Evolutionary conservation across 2,329 filamentous ascomycete genomes (phyloP).

Genomic region (Colletotrichum sp.): DNA sequence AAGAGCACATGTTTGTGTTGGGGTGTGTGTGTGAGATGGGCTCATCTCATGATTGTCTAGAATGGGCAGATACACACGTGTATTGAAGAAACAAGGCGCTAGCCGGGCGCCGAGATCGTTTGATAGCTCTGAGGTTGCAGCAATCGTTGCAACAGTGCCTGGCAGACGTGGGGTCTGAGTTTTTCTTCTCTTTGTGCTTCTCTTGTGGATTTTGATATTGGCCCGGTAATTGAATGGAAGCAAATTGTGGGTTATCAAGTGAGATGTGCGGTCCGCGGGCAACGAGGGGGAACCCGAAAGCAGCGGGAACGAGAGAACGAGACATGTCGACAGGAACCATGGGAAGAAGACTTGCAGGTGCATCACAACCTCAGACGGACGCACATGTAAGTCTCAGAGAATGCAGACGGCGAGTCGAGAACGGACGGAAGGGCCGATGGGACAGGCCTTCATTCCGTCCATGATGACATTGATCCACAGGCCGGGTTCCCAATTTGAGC

Average conservation of each 20-base stretch:
- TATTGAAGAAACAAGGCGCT: not conserved
- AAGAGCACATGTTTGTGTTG: not conserved
- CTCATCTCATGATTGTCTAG: not conserved
- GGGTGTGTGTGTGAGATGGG: not conserved
- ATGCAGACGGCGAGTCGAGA: not conserved
- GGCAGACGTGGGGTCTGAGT: not conserved
- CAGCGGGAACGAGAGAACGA: not conserved
- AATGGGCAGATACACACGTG: not conserved
- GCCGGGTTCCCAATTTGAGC: not conserved
- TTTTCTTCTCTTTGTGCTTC: not conserved
- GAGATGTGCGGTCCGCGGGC: not conserved
- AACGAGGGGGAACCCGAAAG: not conserved
- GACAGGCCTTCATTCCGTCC: not conserved
- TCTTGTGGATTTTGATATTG: not conserved
- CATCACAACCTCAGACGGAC: not conserved
- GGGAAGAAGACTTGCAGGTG: not conserved
- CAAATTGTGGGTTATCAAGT: not conserved
- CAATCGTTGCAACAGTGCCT: not conserved
- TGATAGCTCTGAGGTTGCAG: not conserved
- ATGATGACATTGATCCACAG: not conserved
- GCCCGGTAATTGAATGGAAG: not conserved
- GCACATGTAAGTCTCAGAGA: not conserved
- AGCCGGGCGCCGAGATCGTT: constrained; percentile 8
- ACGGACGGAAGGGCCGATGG: not conserved
- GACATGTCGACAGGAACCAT: not conserved